These are phyloP conservation scores for Larix sibirica DNA, from an alignment of 83 land plant genomes.

Conservation along the genomic window DNA sequence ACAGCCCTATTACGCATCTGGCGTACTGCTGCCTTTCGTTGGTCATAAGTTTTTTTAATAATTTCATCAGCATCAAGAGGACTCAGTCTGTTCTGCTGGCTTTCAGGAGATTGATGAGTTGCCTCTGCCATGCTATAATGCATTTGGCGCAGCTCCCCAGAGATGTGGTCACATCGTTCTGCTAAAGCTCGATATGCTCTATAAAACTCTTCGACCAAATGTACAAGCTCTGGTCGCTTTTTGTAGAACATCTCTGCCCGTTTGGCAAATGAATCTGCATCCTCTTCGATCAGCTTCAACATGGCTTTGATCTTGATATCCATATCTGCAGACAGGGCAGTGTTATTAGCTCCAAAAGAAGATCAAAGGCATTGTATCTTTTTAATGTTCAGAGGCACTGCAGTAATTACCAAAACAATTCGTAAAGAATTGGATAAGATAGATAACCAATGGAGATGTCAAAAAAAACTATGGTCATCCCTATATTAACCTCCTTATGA, in stretches of 20 bases:
- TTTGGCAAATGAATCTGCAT: constrained; percentile 93
- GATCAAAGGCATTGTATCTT: neutral
- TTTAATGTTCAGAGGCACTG: neutral
- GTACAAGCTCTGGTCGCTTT: constrained; percentile 85
- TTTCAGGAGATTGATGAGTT: constrained; percentile 56
- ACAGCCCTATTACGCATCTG: constrained; percentile 23
- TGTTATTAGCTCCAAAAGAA: neutral
- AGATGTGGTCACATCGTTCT: constrained; percentile 78
- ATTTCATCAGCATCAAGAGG: constrained; percentile 37
- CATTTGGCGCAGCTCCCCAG: constrained; percentile 68
- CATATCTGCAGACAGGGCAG: constrained; percentile 52
- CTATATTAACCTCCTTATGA: too few relatives aligned
- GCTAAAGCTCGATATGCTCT: constrained; percentile 88
- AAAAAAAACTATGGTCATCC: neutral
- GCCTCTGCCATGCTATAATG: constrained; percentile 63
- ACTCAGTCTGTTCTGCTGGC: constrained; percentile 22
- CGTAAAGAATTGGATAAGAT: neutral
- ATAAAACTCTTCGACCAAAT: constrained; percentile 85
- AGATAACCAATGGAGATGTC: neutral
- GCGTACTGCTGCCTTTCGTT: neutral
- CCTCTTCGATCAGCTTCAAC: constrained; percentile 85
- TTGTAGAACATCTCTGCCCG: constrained; percentile 92
- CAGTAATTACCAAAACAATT: too few relatives aligned
- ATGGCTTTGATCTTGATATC: constrained; percentile 69
- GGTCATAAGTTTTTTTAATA: constrained; percentile 28